A percentile compares a stretch with the other conserved stretches of the same genome.
phyloP scores from a whole-genome alignment of 148 eudicot species.

The Rhododendron simsii region DNA sequence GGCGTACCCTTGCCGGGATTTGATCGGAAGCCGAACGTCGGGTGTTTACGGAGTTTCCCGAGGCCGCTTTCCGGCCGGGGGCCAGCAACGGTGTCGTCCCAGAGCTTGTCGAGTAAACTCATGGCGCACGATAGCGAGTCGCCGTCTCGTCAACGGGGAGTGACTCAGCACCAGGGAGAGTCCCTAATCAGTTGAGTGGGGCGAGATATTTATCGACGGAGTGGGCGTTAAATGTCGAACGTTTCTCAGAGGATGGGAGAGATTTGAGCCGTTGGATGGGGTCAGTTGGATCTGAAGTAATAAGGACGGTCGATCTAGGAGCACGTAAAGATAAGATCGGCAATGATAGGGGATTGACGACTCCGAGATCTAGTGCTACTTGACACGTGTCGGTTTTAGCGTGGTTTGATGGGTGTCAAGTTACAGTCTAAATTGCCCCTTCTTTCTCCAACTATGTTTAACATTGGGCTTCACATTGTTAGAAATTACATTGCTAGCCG shows the following conservation, averaged over 20 bases:
- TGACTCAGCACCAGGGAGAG: not conserved
- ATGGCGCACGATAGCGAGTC: constrained; percentile 9
- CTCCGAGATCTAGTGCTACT: not conserved
- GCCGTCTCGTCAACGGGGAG: not conserved
- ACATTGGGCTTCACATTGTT: not conserved
- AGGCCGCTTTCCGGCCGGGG: constrained; percentile 80
- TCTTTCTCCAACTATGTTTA: not conserved
- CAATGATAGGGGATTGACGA: not conserved
- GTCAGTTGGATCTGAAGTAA: constrained; percentile 8
- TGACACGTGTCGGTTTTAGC: not conserved
- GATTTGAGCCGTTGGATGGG: constrained; percentile 46
- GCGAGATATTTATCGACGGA: constrained; percentile 26
- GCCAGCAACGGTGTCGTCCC: constrained; percentile 90
- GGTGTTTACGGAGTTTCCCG: constrained; percentile 61
- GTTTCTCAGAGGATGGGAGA: not conserved
- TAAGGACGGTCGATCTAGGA: constrained; percentile 3
- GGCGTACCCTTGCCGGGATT: constrained; percentile 60
- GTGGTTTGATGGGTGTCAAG: not conserved
- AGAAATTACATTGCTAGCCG: not conserved
- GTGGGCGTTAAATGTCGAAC: constrained; percentile 17
- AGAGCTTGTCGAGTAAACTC: constrained; percentile 67
- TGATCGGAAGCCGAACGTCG: constrained; percentile 38
- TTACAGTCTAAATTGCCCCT: not conserved
- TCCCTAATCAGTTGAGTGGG: not conserved
- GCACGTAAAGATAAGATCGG: constrained; percentile 7